Base-by-base conservation (phyloP, 148 eudicot genomes). In the Arctostaphylos glauca region DNA sequence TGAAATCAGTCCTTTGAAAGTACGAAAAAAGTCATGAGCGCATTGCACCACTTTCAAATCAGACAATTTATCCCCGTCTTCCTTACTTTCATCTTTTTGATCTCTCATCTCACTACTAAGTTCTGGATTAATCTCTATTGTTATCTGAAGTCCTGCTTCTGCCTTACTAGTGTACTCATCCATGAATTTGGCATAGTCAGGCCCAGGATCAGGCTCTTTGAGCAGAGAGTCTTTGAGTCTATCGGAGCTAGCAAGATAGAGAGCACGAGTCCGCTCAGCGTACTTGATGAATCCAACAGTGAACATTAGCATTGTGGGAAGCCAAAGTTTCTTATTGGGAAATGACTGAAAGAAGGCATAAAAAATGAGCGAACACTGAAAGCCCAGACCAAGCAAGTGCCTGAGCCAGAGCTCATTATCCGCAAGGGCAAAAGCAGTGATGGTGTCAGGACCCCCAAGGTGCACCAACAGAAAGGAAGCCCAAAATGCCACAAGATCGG, bases 131-230 rank as follows among this genome's bases (percentile, higher is more conserved):
- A 79, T 80, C 47, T 64, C 55, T 9, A 89, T 87, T 25, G 41
- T 6, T 1, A 85, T 78, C 9, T 1, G 86, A 44, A 88, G 87
- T 7, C 62, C 81, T 5, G 84, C 89, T 0, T 78, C 79, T 70
- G 59, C 54, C 75, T 83, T 88, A 52, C 86, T 86, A 31, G 31
- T 59, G 83, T 53, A 88, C 54, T 87, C 78, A 48, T 85, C 87
- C 89, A 90, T 81, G 77, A 89, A 84, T 85, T 77, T 85, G 50
- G 93, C 88, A 41, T 88, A 89, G 75, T 88, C 85, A 9, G 90
- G 87, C 16, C 89, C 88, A 0, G 90, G 89, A 31, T 89, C 90
- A 1, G 88, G 88, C 4, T 84, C 82, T 55, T 79, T 84, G 44
- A 88, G 87, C 77, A 88, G 73, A 31, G 90, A 85, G 9, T 86